Evolutionary conservation across 306 rosid species (phyloP), one percentile per base, ranked within the genome.

Genomic region (Malus asiatica): DNA sequence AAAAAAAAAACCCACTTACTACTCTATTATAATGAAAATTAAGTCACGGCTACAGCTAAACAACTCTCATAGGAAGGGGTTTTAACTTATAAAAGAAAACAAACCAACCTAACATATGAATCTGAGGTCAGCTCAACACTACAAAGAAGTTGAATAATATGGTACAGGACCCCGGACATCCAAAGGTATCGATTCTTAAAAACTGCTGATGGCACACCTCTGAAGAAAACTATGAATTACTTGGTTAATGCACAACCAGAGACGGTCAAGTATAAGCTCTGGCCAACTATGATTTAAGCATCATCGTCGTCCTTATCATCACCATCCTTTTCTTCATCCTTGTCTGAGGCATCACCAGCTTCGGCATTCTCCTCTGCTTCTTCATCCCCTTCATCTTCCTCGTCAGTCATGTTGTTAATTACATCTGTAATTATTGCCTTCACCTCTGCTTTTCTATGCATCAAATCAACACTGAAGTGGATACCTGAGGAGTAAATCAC

Each of bases 391-490:
- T 85, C 93, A 63, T 84, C 97, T 86, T 95, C 99, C 74, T 90
- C 99, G 59, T 96, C 99, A 69, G 93, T 86, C 97, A 96, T 96
- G 87, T 84, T 93, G 77, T 89, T 92, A 76, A 96, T 96, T 74
- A 96, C 97, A 15, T 96, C 98, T n/a, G 99, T 96, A 68, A 96
- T 96, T 77, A 96, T 89, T 63, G 88, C 93, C 86, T 96, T 96
- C 80, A 96, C 98, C 89, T 96, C 97, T 2, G 93, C 87, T 81
- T 96, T 96, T 87, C 98, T 89, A 83, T 96, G 98, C 99, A 96
- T 92, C 82, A 96, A 90, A 84, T 96, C 98, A 83, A 90, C 65
- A 38, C 88, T 89, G 73, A 95, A 92, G 87, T 96, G 98, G 75
- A 89, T 46, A 78, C 99, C 99, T 96, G 82, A 60, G 25, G 83